phyloP scores from a whole-genome alignment of 2,329 filamentous ascomycete genomes.

The Fusarium hostae region DNA sequence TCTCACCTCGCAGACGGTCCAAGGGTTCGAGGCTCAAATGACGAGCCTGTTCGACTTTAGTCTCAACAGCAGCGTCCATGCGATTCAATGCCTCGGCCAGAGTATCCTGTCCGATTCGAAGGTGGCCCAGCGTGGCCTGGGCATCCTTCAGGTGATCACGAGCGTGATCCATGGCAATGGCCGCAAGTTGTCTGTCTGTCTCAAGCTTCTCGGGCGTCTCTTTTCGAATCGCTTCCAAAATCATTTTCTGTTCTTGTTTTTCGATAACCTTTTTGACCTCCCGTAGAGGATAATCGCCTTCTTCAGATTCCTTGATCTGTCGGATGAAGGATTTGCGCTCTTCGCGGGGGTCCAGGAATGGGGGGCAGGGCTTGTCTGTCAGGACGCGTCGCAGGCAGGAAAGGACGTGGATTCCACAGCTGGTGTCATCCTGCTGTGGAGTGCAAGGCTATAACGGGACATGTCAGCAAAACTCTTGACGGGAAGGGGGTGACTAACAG shows the following conservation, averaged over 20 bases:
- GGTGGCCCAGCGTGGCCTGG: neutral
- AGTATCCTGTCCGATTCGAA: neutral
- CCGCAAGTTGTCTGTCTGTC: neutral
- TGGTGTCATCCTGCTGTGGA: neutral
- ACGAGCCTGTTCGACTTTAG: neutral
- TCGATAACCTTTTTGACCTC: neutral
- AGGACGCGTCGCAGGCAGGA: neutral
- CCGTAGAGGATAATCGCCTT: neutral
- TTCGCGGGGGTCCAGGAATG: neutral
- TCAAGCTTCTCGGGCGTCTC: neutral
- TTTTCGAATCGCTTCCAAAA: neutral
- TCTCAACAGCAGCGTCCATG: neutral
- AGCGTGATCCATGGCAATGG: neutral
- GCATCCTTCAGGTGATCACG: neutral
- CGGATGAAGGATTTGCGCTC: neutral
- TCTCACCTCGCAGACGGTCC: neutral
- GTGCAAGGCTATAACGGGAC: neutral
- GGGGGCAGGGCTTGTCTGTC: neutral
- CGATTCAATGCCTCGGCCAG: neutral
- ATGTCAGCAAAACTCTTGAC: neutral
- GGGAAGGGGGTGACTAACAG: neutral
- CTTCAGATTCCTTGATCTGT: neutral
- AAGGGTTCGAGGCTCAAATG: neutral
- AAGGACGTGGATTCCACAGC: conserved; percentile 2
- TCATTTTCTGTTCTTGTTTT: neutral